These are phyloP conservation scores for Leavenworthia alabamica DNA, from an alignment of 345 rosid genomes.

Conservation along the genomic window DNA sequence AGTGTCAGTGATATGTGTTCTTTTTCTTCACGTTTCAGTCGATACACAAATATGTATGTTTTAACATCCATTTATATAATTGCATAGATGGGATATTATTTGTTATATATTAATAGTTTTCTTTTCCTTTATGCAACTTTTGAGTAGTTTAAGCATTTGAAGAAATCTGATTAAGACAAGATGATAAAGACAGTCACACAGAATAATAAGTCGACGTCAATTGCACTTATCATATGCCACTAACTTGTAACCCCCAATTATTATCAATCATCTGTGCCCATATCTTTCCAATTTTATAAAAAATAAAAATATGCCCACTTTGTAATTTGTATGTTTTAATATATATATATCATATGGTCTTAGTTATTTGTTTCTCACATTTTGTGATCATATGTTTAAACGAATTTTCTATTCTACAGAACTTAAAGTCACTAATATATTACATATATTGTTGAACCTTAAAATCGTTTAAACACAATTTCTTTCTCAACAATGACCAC, in stretches of 20 bases:
- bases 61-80: no score
- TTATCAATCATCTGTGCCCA: slow-evolving; percentile 12
- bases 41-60: not conserved
- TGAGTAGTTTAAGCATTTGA: slow-evolving; percentile 8
- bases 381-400: not conserved
- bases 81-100: no score
- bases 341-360: not conserved
- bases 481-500: no score
- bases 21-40: slow-evolving; percentile 21
- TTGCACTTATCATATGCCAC: slow-evolving; percentile 20
- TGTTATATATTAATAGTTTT: no score
- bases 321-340: not conserved
- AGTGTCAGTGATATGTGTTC: slow-evolving; percentile 13
- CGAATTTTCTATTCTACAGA: not conserved
- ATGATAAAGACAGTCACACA: slow-evolving; percentile 28
- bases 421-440: not conserved
- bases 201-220: slow-evolving; percentile 19
- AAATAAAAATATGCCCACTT: not conserved
- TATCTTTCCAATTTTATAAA: not conserved
- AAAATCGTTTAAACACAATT: no score
- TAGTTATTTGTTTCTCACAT: not conserved
- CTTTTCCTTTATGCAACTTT: slow-evolving; percentile 8
- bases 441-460: no score
- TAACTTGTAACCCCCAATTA: slow-evolving; percentile 4
- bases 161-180: slow-evolving; percentile 21